Evolutionary conservation across 768 basidiomycete genomes (phyloP).

Genomic region (Pilatotrama ljubarskyi): DNA sequence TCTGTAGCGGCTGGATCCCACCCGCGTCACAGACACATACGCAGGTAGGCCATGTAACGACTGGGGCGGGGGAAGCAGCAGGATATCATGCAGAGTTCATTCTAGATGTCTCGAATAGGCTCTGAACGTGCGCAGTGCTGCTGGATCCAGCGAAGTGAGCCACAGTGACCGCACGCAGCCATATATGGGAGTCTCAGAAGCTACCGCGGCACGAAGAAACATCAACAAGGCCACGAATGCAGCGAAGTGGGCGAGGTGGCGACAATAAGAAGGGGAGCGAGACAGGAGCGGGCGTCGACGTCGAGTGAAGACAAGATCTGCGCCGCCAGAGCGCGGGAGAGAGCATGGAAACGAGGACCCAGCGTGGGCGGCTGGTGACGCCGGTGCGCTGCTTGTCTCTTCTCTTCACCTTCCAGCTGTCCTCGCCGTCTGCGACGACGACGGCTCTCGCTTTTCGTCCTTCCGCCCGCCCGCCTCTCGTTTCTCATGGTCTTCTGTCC

Average conservation of each 20-base stretch:
- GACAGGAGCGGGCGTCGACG: background rate
- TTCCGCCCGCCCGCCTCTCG: constrained; percentile 17
- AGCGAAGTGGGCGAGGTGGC: background rate
- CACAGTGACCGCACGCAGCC: background rate
- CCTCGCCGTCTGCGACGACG: constrained; percentile 27
- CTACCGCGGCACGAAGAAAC: background rate
- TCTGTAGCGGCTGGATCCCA: background rate
- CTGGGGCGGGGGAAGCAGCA: background rate
- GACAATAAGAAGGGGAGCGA: background rate
- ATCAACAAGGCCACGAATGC: constrained; percentile 3
- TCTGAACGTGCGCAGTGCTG: background rate
- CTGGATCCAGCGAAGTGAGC: background rate
- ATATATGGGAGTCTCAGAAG: constrained; percentile 1
- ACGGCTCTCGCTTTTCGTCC: constrained; percentile 20
- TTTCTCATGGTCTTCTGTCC: constrained; percentile 22
- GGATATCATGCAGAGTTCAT: background rate
- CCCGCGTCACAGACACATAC: background rate
- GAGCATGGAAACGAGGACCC: constrained; percentile 24
- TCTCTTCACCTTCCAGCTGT: constrained; percentile 23
- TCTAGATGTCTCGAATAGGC: background rate
- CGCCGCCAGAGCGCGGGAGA: constrained; percentile 8
- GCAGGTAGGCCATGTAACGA: background rate
- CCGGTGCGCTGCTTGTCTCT: constrained; percentile 21
- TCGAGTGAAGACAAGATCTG: constrained; percentile 5
- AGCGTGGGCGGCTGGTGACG: constrained; percentile 21